Conservation (phyloP, 2,329 filamentous ascomycete species). For the Ophiostoma fasciatum region DNA sequence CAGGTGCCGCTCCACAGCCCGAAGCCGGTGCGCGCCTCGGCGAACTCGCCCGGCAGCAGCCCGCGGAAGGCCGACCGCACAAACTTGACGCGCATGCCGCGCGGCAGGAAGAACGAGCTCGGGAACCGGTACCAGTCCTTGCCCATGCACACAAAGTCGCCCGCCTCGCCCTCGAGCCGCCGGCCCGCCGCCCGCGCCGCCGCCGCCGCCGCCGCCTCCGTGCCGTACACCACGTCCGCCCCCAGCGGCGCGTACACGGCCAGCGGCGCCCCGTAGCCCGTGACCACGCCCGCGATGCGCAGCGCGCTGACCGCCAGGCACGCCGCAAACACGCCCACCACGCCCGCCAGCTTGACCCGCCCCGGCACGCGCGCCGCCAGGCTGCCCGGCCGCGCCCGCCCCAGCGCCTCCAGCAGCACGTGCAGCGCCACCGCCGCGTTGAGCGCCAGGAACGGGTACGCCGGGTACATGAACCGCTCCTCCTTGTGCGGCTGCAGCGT, state of each 20-base stretch:
- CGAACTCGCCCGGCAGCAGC: slow-evolving; percentile 80
- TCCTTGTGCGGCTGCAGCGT: slow-evolving; percentile 91
- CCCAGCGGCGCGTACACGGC: slow-evolving; percentile 55
- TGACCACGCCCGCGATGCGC: slow-evolving; percentile 62
- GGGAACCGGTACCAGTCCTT: slow-evolving; percentile 99
- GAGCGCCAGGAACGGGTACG: slow-evolving; percentile 77
- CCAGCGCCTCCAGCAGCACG: slow-evolving; percentile 60
- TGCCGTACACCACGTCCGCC: slow-evolving; percentile 21
- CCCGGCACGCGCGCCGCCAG: slow-evolving; percentile 58
- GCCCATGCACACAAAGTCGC: slow-evolving; percentile 69
- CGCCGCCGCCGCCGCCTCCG: background rate
- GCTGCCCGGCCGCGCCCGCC: slow-evolving; percentile 51
- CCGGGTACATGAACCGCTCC: slow-evolving; percentile 96
- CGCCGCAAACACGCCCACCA: slow-evolving; percentile 19
- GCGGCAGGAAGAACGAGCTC: slow-evolving; percentile 77
- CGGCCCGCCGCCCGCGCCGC: slow-evolving; percentile 12
- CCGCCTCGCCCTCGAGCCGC: slow-evolving; percentile 36
- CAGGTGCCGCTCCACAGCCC: slow-evolving; percentile 75
- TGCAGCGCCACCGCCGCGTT: slow-evolving; percentile 80
- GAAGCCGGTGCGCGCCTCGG: slow-evolving; percentile 52
- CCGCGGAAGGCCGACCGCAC: slow-evolving; percentile 82
- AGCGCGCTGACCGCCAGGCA: slow-evolving; percentile 39
- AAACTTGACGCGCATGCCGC: slow-evolving; percentile 75
- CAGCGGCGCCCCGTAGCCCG: slow-evolving; percentile 70
- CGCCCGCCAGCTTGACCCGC: slow-evolving; percentile 55